Conservation (phyloP, 306 rosid species). For the Lagenaria siceraria region DNA sequence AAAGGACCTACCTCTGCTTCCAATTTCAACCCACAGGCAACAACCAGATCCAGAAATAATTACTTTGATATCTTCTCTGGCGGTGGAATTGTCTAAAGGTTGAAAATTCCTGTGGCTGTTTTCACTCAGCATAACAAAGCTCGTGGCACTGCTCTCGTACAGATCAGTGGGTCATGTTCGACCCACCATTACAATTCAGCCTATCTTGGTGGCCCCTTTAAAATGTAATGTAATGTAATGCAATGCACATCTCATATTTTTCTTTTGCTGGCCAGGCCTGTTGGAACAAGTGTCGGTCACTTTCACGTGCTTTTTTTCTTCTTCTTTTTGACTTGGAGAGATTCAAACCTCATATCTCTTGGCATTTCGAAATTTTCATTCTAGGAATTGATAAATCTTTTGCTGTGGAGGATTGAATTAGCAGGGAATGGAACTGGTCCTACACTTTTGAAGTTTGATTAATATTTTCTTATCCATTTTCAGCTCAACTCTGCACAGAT, state of each 20-base stretch:
- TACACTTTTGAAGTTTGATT: not conserved
- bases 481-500: not conserved
- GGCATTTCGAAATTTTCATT: not conserved
- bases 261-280: not conserved
- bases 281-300: slow-evolving; percentile 37
- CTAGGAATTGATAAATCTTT: slow-evolving; percentile 20
- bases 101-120: not conserved
- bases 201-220: slow-evolving; percentile 19
- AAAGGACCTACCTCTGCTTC: not conserved
- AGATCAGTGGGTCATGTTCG: not conserved
- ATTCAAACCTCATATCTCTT: not conserved
- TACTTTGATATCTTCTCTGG: not conserved
- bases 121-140: not conserved
- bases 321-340: too few relatives aligned
- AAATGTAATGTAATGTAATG: not conserved
- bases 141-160: not conserved
- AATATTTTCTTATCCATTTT: not conserved
- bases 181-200: slow-evolving; percentile 12
- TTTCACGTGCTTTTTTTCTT: slow-evolving; percentile 12
- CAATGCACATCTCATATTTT: not conserved
- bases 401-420: slow-evolving; percentile 10
- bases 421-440: not conserved
- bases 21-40: not conserved
- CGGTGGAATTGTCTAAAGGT: not conserved
- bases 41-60: not conserved